Evolutionary conservation across 139 green algal genomes (phyloP), one percentile per base, ranked within the genome.

Genomic region (Picocystis salinarum): DNA sequence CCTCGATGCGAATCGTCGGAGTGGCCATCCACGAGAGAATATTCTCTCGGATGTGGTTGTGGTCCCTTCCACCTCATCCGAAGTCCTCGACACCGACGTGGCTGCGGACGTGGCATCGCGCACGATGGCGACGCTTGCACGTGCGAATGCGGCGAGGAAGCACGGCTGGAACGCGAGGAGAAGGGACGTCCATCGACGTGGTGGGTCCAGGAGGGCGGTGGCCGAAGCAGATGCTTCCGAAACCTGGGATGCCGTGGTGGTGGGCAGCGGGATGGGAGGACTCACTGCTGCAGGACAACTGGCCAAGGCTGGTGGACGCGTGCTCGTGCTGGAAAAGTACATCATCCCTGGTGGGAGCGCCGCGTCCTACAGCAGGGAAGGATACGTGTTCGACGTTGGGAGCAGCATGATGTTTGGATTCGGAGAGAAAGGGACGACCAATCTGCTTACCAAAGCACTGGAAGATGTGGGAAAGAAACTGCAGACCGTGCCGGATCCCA

Each of bases 381-480:
- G 85, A 36, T 96, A 81, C 67, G 85, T 57, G 10, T 95, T 96
- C 64, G 85, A 96, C 52, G 85, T 96, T 5, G 78, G 80, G 23
- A 77, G 62, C 12, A 82, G 63, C 49, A 94, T 95, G 82, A 95
- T 95, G 85, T 95, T 95, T 69, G 85, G 85, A 17, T 73, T 95
- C 31, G 83, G 83, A 12, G 46, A 80, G 47, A 3, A 33, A 9
- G 85, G 85, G 37, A 88, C 69, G 42, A 93, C 87, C 47, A 95
- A 95, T 65, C 71, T 95, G 7, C 81, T 95, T 33, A 95, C 85
- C n/a, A 59, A 71, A 9, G 79, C 75, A 3, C 64, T 95, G 24
- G 70, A 65, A 23, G 48, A 61, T 1, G 83, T 93, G 13, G 78
- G 79, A 27, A 79, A 82, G 52, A 56, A 63, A 37, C 42, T 94